phyloP scores from a whole-genome alignment of 441 rosid species.

The Aleurites moluccanus region DNA sequence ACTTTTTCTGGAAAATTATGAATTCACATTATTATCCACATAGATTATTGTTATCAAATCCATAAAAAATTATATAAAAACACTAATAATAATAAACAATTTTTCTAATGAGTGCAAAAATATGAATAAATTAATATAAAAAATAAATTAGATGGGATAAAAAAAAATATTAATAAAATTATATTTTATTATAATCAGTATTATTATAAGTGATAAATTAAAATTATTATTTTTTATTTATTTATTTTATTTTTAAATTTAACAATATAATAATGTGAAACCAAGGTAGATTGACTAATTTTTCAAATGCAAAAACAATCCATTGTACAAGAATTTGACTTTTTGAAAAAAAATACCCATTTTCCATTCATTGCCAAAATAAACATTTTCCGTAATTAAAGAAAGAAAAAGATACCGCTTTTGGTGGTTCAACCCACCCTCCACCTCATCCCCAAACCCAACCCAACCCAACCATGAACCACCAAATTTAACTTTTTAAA shows the following conservation, averaged over 20 bases:
- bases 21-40: background rate
- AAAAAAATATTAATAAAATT: too few species aligned
- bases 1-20: background rate
- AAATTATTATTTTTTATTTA: too few species aligned
- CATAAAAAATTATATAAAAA: background rate
- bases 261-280: background rate
- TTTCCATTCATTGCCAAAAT: background rate
- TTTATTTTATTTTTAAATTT: too few species aligned
- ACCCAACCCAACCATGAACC: constrained; percentile 11
- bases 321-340: constrained; percentile 3
- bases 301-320: background rate
- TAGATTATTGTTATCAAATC: background rate
- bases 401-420: constrained; percentile 19
- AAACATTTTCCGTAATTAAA: background rate
- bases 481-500: constrained; percentile 19
- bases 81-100: background rate
- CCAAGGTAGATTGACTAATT: background rate
- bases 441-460: background rate
- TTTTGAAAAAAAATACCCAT: constrained; percentile 8
- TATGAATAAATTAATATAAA: too few species aligned
- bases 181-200: too few species aligned
- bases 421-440: constrained; percentile 48
- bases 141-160: too few species aligned
- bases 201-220: too few species aligned
- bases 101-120: too few species aligned